phyloP scores from a whole-genome alignment of 257 asterid species.

The Cruciata laevipes region DNA sequence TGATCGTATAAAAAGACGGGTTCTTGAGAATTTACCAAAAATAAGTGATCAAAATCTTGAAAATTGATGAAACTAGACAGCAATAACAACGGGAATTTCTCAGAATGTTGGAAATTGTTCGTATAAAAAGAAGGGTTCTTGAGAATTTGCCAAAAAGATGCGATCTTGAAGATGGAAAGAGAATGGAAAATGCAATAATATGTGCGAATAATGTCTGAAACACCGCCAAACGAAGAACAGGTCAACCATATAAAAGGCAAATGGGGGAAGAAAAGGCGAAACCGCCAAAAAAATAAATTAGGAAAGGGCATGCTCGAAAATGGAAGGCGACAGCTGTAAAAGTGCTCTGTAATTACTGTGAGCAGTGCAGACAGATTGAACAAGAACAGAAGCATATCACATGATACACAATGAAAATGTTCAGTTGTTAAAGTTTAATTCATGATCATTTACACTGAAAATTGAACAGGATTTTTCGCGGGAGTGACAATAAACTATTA shows the following conservation, averaged over 20 bases:
- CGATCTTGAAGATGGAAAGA: neutral
- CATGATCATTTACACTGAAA: slow-evolving; percentile 21
- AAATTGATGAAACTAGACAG: neutral
- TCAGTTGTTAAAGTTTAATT: slow-evolving; percentile 27
- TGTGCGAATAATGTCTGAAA: neutral
- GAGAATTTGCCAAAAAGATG: neutral
- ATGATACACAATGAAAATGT: slow-evolving; percentile 19
- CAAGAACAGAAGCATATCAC: slow-evolving; percentile 11
- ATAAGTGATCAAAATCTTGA: neutral
- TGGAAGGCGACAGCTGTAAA: slow-evolving; percentile 1
- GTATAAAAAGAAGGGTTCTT: neutral
- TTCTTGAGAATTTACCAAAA: neutral
- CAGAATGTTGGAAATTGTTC: neutral
- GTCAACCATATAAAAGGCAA: slow-evolving; percentile 1
- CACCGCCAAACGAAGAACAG: slow-evolving; percentile 4
- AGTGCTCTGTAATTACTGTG: neutral
- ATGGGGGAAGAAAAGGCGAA: slow-evolving; percentile 9
- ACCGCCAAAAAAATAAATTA: slow-evolving; percentile 1
- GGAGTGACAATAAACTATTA: neutral
- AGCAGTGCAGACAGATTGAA: slow-evolving; percentile 17
- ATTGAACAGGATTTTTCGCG: neutral
- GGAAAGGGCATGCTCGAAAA: slow-evolving; percentile 4
- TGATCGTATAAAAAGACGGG: neutral
- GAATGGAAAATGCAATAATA: neutral
- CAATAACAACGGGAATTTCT: neutral